Conservation (phyloP, 2,329 filamentous ascomycete species). For the Chalaropsis thielavioides region DNA sequence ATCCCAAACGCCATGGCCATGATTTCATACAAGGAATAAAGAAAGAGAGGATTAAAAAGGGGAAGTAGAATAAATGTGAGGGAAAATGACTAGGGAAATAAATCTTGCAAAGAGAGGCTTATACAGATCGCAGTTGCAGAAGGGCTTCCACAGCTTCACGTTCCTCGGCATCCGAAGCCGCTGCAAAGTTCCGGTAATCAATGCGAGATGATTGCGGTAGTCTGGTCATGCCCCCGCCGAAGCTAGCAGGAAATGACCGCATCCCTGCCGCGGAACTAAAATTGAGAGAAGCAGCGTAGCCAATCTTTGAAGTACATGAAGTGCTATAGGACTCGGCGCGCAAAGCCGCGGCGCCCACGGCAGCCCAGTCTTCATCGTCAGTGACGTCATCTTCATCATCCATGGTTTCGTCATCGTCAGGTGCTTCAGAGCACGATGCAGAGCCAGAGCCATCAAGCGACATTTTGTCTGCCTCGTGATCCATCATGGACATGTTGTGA, state of each 20-base stretch:
- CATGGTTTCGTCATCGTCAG: slow-evolving; percentile 51
- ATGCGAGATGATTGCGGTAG: slow-evolving; percentile 33
- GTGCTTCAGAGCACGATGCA: slow-evolving; percentile 62
- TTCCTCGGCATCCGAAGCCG: slow-evolving; percentile 54
- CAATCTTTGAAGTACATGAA: slow-evolving; percentile 28
- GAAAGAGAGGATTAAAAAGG: slow-evolving; percentile 3
- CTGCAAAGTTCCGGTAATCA: slow-evolving; percentile 25
- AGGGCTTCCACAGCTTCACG: slow-evolving; percentile 70
- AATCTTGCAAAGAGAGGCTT: slow-evolving; percentile 27
- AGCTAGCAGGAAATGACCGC: slow-evolving; percentile 35
- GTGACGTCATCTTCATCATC: slow-evolving; percentile 76
- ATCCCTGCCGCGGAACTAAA: slow-evolving; percentile 32
- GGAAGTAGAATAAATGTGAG: not conserved
- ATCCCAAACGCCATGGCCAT: slow-evolving; percentile 12
- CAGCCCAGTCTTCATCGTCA: slow-evolving; percentile 92
- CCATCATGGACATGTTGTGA: slow-evolving; percentile 52
- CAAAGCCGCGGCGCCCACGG: slow-evolving; percentile 72
- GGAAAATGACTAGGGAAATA: not conserved
- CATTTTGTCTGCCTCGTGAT: slow-evolving; percentile 90
- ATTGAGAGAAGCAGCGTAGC: slow-evolving; percentile 33
- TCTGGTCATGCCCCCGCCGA: slow-evolving; percentile 36
- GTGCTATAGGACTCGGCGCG: slow-evolving; percentile 50
- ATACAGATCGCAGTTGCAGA: slow-evolving; percentile 66
- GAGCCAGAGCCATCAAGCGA: slow-evolving; percentile 59
- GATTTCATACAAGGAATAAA: slow-evolving; percentile 9